phyloP scores from a whole-genome alignment of 106 monocot species.

The Platanthera zijinensis region DNA sequence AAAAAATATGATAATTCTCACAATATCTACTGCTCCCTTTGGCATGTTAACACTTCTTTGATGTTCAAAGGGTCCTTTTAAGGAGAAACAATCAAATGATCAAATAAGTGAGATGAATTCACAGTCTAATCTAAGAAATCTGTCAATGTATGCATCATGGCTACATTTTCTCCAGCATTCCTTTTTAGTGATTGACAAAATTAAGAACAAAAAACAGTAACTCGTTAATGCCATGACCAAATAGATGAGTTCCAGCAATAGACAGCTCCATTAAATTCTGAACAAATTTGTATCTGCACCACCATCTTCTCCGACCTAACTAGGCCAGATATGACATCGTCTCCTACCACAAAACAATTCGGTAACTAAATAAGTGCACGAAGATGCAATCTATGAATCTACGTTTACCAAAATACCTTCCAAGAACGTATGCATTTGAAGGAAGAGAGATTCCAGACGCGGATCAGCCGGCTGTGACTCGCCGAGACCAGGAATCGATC shows the following conservation, averaged over 20 bases:
- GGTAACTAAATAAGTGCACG: neutral
- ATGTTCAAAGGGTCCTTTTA: neutral
- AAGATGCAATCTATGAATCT: neutral
- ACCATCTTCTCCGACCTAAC: neutral
- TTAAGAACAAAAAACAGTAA: neutral
- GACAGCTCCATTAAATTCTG: neutral
- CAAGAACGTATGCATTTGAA: slow-evolving; percentile 75
- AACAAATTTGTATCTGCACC: neutral
- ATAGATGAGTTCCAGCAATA: neutral
- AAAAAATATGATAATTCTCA: neutral
- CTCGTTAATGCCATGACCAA: neutral
- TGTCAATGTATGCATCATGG: no score
- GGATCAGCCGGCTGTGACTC: slow-evolving; percentile 71
- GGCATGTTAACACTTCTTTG: neutral
- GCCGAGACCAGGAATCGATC: slow-evolving; percentile 74
- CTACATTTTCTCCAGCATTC: no score
- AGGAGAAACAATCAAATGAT: neutral
- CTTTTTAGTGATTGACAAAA: neutral
- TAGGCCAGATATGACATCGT: neutral
- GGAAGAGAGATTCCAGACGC: slow-evolving; percentile 82
- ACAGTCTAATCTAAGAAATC: no score
- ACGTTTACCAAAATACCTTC: slow-evolving; percentile 49
- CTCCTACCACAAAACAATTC: neutral
- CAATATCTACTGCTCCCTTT: neutral
- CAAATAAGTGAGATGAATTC: no score